Base-by-base conservation (phyloP, 2,329 filamentous ascomycete species). In the Fusarium sp. region DNA sequence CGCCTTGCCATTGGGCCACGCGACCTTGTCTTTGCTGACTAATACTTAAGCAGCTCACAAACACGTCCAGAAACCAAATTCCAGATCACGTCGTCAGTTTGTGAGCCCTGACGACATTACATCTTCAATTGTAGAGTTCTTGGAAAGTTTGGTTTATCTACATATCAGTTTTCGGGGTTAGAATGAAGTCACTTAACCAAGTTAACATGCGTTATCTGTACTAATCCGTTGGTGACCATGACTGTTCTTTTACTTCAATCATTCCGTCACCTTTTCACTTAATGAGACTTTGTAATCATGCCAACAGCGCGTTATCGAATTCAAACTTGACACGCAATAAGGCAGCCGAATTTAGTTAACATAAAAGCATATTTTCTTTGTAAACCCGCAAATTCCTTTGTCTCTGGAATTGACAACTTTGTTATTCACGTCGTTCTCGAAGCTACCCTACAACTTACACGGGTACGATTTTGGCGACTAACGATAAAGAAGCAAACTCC, bases 1-100 rank as follows among this genome's bases (percentile, higher is more conserved):
- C 66, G 67, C 67, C 67, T 70, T 70, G 67, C 66, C 65, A 68
- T 68, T 68, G 65, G 65, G 65, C 65, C 65, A 68, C 65, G 66
- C 65, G 65, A 68, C 65, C 65, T 22, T 3, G 35, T 33, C 17
- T 8, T 1, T 9, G 22, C 56, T 67, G 36, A 31, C 49, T 68
- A 52, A 61, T 62, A 46, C 38, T 58, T 5, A 45, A 1, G 17
- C 20, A n/a, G 5, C 4, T 7, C 4, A 25, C 4, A 27, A 56
- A 18, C 14, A 5, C 18, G 1, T 10, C 1, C 14, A 58, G 3
- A 31, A 22, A 20, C 5, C 3, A 1, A n/a, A 20, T 0, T 0
- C 0, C 3, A 18, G 2, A n/a, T n/a, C 5, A 11, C 5, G 7
- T 39, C 22, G 22, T 7, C 13, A 53, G 7, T 15, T 6, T 7